Evolutionary conservation across 2,329 filamentous ascomycete species (phyloP), one percentile per base, ranked within the genome.

Genomic region (Calonectria hawksworthii): DNA sequence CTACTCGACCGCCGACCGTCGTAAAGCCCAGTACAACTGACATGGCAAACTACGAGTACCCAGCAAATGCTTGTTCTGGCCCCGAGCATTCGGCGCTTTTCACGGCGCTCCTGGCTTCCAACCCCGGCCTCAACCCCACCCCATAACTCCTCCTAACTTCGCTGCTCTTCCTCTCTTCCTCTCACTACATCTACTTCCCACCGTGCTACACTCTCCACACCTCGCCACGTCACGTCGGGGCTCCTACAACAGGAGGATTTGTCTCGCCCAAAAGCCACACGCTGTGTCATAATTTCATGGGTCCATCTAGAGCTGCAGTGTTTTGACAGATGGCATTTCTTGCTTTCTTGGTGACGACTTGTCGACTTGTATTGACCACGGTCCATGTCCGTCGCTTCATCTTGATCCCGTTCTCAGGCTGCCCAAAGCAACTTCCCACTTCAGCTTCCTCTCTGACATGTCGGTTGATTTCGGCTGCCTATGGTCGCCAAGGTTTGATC

Each of bases 201-300:
- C 26, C 64, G 56, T 71, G 72, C 44, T 54, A 65, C 71, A 78
- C 67, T 77, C 69, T 71, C 68, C 72, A 71, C 70, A 50, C 68
- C 77, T 59, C 64, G 28, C 50, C 68, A 51, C 63, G 38, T 63
- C 21, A 52, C 16, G 56, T 47, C 50, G 54, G 23, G 52, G 21
- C 56, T 44, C 38, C 28, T 32, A 21, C 28, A 59, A 47, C 23
- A 54, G 26, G 41, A 73, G 65, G 50, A 63, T 50, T 47, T 26
- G 52, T 56, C 51, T 64, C 51, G 63, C 61, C 68, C 23, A 67
- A 59, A 61, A 70, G 41, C 51, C 63, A 41, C 63, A 41, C 56
- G 26, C 7, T 65, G 61, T 47, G 36, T 71, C 61, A 71, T 66
- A 36, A 64, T 13, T 66, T 44, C 32, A 63, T 41, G 56, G 56